Conservation (phyloP, 2,329 filamentous ascomycete species). For the Leptographium flavum region DNA sequence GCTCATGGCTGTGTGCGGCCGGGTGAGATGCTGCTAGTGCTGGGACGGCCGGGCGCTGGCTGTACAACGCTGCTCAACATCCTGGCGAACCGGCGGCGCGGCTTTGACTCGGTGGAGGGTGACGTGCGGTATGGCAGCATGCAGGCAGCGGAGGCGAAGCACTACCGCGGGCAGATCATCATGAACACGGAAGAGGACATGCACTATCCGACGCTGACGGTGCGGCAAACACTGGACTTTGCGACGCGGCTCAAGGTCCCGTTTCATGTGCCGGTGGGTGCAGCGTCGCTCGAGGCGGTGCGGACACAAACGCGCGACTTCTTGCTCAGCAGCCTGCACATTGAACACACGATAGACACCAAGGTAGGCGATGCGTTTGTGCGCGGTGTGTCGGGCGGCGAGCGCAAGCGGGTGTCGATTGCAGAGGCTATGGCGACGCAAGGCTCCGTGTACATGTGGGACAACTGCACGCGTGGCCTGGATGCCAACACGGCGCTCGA, state of each 20-base stretch:
- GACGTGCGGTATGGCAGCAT: slow-evolving; percentile 47
- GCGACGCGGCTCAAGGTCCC: slow-evolving; percentile 47
- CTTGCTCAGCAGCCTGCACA: slow-evolving; percentile 40
- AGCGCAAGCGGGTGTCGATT: slow-evolving; percentile 62
- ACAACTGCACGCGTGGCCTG: slow-evolving; percentile 51
- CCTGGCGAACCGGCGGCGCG: slow-evolving; percentile 54
- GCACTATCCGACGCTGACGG: slow-evolving; percentile 54
- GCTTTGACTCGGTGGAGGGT: slow-evolving; percentile 50
- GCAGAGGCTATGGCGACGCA: slow-evolving; percentile 50
- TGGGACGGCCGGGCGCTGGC: slow-evolving; percentile 42
- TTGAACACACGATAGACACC: slow-evolving; percentile 50
- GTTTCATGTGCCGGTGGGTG: slow-evolving; percentile 28
- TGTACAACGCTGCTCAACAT: slow-evolving; percentile 44
- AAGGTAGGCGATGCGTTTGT: slow-evolving; percentile 55
- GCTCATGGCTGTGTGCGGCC: slow-evolving; percentile 40
- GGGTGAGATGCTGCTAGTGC: slow-evolving; percentile 42
- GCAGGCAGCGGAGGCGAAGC: slow-evolving; percentile 27
- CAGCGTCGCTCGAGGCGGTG: slow-evolving; percentile 27
- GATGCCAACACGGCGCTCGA: slow-evolving; percentile 51
- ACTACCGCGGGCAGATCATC: slow-evolving; percentile 20
- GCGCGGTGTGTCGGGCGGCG: slow-evolving; percentile 45
- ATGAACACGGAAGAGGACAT: slow-evolving; percentile 56
- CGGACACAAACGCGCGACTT: slow-evolving; percentile 35
- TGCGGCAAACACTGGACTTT: slow-evolving; percentile 54
- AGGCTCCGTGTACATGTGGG: slow-evolving; percentile 56